A percentile compares a stretch with the other conserved stretches of the same genome.
These are phyloP conservation scores for Pleurotus giganteus DNA, from an alignment of 768 basidiomycete genomes.

Conservation along the genomic window DNA sequence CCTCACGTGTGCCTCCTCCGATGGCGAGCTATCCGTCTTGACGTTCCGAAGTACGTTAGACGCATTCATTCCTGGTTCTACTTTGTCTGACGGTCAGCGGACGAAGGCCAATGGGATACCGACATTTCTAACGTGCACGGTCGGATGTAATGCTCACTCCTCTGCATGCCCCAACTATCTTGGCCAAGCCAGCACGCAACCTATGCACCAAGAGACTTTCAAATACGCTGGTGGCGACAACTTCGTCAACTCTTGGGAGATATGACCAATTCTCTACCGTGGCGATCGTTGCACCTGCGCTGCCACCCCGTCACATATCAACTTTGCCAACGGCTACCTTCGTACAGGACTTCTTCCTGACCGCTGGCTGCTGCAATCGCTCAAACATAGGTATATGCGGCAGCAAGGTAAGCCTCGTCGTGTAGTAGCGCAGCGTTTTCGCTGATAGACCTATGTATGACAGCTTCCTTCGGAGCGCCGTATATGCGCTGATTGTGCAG, in stretches of 20 bases:
- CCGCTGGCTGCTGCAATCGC: too few relatives aligned
- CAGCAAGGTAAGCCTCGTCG: too few relatives aligned
- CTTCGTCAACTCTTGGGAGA: constrained; percentile 93
- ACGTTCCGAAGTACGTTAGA: constrained; percentile 87
- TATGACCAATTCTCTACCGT: too few relatives aligned
- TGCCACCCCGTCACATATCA: too few relatives aligned
- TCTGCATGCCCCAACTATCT: constrained; percentile 46
- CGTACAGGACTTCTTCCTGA: too few relatives aligned
- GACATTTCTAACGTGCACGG: constrained; percentile 96
- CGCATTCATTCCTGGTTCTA: background rate
- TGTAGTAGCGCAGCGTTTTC: too few relatives aligned
- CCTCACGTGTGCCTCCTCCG: constrained; percentile 93
- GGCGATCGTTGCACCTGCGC: too few relatives aligned
- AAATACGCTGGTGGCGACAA: constrained; percentile 97
- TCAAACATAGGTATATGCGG: too few relatives aligned
- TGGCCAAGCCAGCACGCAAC: constrained; percentile 40
- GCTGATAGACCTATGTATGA: too few relatives aligned
- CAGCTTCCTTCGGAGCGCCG: too few relatives aligned
- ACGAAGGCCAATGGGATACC: constrained; percentile 95
- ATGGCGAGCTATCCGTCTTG: constrained; percentile 94
- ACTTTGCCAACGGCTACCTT: too few relatives aligned
- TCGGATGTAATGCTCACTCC: constrained; percentile 92
- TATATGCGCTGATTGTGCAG: too few relatives aligned
- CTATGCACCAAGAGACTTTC: constrained; percentile 48
- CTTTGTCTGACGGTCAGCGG: constrained; percentile 37